Base-by-base conservation (phyloP, 371 early-diverging fungal genomes). In the Umbelopsis sp. region DNA sequence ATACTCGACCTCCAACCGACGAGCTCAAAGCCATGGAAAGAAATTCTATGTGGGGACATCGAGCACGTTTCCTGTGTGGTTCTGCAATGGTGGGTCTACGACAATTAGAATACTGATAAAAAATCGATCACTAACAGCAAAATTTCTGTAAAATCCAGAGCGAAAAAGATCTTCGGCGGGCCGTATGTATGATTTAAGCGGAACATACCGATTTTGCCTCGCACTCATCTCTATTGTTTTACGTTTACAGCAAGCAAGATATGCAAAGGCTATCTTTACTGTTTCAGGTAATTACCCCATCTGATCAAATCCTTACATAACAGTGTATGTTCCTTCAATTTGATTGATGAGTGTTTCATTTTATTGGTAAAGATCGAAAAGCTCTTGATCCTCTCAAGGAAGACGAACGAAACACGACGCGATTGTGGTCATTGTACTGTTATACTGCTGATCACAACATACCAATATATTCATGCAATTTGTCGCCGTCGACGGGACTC, bases 381-480 rank as follows among this genome's bases (percentile, higher is more conserved):
- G 75, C 84, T 7, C 12, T 64, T 11, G 76, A 80, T 48, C 73
- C 77, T 9, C 65, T 66, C 0, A 83, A 83, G 63, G 88, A 88
- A 69, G 88, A 88, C 70, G 86, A 86, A 46, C 80, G 85, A 50
- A 88, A 86, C 41, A 86, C 87, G 0, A 78, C 86, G 20, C 75
- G 92, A 24, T 77, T 88, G 44, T 91, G 90, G 91, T 85, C 90
- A 0, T 76, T 91, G 25, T 84, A 87, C 29, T 83, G 80, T 50
- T 83, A 80, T 66, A 84, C 81, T 2, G 80, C 78, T 7, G 73
- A 67, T 64, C 72, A 77, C 67, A 72, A 84, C 20, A 82, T 87
- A 5, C 88, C 90, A 11, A 80, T 93, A 9, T 93, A 84, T 70
- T 84, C 91, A 0, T 89, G 87, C 69, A 91, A 89, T 52, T 74